These are phyloP conservation scores for Haplosporangium sp. DNA, from an alignment of 371 early-diverging fungal genomes.

Conservation along the genomic window DNA sequence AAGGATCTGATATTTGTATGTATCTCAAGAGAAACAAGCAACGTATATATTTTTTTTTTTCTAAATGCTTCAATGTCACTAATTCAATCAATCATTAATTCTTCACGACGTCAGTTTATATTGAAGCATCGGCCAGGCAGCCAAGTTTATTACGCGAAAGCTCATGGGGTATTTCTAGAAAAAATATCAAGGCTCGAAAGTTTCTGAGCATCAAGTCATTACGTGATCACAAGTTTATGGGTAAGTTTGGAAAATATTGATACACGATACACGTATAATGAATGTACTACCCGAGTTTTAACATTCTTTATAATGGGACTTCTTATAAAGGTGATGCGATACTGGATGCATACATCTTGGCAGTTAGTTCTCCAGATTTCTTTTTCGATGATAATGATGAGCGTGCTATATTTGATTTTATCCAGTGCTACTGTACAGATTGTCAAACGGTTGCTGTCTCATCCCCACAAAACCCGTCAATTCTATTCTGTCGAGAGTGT, in stretches of 20 bases:
- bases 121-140: slow-evolving; percentile 8
- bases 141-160: slow-evolving; percentile 16
- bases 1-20: slow-evolving; percentile 18
- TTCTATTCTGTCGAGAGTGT: slow-evolving; percentile 27
- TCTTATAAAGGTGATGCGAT: slow-evolving; percentile 30
- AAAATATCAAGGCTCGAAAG: slow-evolving; percentile 7
- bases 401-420: slow-evolving; percentile 15
- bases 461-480: slow-evolving; percentile 29
- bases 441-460: slow-evolving; percentile 18
- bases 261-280: no score
- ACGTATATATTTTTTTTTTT: no score
- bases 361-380: slow-evolving; percentile 18
- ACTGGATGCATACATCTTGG: slow-evolving; percentile 13
- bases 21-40: neutral
- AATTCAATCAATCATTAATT: neutral
- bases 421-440: slow-evolving; percentile 29
- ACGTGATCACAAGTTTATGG: slow-evolving; percentile 28
- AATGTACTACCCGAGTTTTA: no score
- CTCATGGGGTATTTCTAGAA: slow-evolving; percentile 14
- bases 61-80: neutral
- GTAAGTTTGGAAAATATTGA: neutral
- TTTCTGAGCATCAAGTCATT: slow-evolving; percentile 18
- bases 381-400: neutral
- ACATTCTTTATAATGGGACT: no score
- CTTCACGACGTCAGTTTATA: slow-evolving; percentile 2